Evolutionary conservation across 169 alveolate genomes (phyloP).

Genomic region (Miamiensis avidus): DNA sequence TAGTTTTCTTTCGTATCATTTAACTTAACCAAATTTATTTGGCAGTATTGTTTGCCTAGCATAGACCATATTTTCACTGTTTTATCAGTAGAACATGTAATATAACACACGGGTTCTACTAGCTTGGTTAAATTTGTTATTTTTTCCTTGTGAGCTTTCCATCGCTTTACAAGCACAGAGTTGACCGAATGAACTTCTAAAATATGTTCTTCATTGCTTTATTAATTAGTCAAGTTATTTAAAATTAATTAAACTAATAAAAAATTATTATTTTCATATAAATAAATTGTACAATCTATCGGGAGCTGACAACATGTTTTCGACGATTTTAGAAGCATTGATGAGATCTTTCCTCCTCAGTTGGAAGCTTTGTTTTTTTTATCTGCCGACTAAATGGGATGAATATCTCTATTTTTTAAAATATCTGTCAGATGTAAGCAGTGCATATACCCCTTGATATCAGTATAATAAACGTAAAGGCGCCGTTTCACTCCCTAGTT

Average conservation of each 20-base stretch:
- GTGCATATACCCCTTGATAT: slow-evolving; percentile 3
- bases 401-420: not conserved
- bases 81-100: slow-evolving; percentile 22
- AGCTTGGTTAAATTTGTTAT: slow-evolving; percentile 1
- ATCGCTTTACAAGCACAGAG: slow-evolving; percentile 14
- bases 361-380: slow-evolving; percentile 26
- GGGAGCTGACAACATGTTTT: slow-evolving; percentile 3
- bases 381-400: slow-evolving; percentile 5
- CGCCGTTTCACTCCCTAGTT: slow-evolving; percentile 8
- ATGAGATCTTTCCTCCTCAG: slow-evolving; percentile 39
- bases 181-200: not conserved
- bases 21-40: not conserved
- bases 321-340: slow-evolving; percentile 40
- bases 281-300: slow-evolving; percentile 1
- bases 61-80: slow-evolving; percentile 15
- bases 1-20: not conserved
- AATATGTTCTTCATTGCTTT: slow-evolving; percentile 1
- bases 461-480: slow-evolving; percentile 15
- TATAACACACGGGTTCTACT: slow-evolving; percentile 16
- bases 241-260: too few species aligned
- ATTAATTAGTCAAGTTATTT: too few species aligned
- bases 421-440: slow-evolving; percentile 11
- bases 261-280: too few species aligned
- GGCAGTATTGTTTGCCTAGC: not conserved
- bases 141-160: slow-evolving; percentile 12